Conservation (phyloP, 257 asterid genomes). For the Schizonepeta tenuifolia region DNA sequence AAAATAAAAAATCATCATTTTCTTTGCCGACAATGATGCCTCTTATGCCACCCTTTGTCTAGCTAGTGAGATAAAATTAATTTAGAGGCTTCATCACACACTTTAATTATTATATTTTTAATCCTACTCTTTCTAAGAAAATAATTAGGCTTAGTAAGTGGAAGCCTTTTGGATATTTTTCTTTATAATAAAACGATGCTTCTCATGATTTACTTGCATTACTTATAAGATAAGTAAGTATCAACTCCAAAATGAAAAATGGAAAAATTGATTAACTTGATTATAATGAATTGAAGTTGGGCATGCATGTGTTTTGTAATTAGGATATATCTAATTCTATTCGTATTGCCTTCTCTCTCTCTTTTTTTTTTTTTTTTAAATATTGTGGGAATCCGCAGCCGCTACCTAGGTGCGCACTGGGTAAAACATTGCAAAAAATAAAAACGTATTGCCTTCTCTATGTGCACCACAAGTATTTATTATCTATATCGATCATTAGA, state of each 20-base stretch:
- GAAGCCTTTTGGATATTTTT: not conserved
- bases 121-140: not conserved
- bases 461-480: too few species aligned
- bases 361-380: too few species aligned
- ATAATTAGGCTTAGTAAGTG: not conserved
- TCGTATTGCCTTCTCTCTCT: not conserved
- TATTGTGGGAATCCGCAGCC: too few species aligned
- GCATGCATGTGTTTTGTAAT: not conserved
- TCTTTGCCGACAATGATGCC: constrained; percentile 36
- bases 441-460: too few species aligned
- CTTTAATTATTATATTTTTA: not conserved
- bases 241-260: not conserved
- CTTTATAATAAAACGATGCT: not conserved
- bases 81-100: constrained; percentile 17
- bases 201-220: not conserved
- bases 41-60: constrained; percentile 31
- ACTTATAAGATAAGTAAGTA: not conserved
- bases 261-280: not conserved
- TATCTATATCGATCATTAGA: too few species aligned
- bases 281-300: not conserved
- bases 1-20: constrained; percentile 24
- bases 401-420: too few species aligned
- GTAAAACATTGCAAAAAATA: too few species aligned
- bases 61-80: constrained; percentile 14
- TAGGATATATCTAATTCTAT: too few species aligned